Conservation (phyloP, 352 stramenopile genomes). For the Ophiocytium majus region DNA sequence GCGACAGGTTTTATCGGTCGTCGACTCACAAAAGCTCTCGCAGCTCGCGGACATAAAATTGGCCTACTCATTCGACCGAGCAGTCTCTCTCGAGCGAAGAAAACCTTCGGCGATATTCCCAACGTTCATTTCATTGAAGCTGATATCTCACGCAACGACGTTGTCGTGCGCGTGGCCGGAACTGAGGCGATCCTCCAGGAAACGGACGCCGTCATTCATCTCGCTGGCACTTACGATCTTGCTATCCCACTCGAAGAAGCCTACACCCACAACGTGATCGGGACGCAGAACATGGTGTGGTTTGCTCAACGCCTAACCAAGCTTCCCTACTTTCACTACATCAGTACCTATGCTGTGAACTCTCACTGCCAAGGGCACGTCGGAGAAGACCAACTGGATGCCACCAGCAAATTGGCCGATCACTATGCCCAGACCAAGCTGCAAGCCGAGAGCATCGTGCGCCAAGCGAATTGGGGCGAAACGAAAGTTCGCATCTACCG, state of each 20-base stretch:
- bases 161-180: background rate
- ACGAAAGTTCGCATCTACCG: background rate
- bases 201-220: background rate
- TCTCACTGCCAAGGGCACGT: background rate
- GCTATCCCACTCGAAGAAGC: background rate
- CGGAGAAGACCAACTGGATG: background rate
- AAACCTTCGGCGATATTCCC: background rate
- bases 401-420: background rate
- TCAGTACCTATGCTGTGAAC: background rate
- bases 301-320: background rate
- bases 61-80: background rate
- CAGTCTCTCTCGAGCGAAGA: background rate
- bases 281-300: background rate
- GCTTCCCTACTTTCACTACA: background rate
- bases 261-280: background rate
- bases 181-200: background rate
- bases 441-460: background rate
- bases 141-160: background rate
- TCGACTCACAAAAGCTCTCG: background rate
- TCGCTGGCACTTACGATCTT: background rate
- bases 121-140: conserved; percentile 1
- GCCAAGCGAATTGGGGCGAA: background rate
- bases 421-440: background rate
- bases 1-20: background rate
- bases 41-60: background rate